Evolutionary conservation across 495 filamentous ascomycete species (phyloP), one percentile per base, ranked within the genome.

Genomic region (Podospora pseudopauciseta): DNA sequence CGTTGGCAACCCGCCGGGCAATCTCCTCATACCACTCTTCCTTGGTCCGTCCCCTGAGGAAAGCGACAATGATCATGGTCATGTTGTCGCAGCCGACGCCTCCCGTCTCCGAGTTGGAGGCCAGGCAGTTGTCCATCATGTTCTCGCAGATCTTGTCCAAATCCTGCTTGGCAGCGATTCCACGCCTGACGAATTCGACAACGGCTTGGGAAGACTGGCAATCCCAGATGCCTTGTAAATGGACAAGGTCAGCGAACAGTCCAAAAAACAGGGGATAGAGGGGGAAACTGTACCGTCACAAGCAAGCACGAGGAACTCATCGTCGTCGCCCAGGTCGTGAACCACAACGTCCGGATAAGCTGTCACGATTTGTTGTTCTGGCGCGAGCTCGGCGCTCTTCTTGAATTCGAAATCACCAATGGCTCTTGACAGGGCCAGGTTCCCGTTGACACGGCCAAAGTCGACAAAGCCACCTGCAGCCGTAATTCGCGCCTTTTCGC

Each of bases 321-420:
- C 95, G 76, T 99, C 94, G 62, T 96, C 90, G 55, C 86, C 88
- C 67, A 97, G 85, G 32, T 97, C 92, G 73, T 99, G 95, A 56
- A 92, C 84, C 23, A 90, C 90, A 27, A 99, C 92, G 78, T 99
- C 95, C 16, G 95, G 95, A 77, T 89, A 97, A 9, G 96, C 95
- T 5, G 95, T 99, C 16, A 99, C 95, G 55, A 99, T 97, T 78
- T 99, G 95, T 76, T 97, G 91, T 75, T 99, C 96, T 34, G 96
- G 95, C 11, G 94, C 89, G 58, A 99, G 87, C 71, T 97, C 93
- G 68, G 94, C 91, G 79, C 94, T 97, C 86, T 97, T 98, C 87
- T 99, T 99, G 86, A 99, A 99, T 78, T 99, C 95, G 75, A 99
- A 99, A 81, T 99, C 95, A 70, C 95, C 95, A 75, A 99, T 97